Evolutionary conservation across 352 stramenopile species (phyloP).

Genomic region (Globisporangium sylvaticum): DNA sequence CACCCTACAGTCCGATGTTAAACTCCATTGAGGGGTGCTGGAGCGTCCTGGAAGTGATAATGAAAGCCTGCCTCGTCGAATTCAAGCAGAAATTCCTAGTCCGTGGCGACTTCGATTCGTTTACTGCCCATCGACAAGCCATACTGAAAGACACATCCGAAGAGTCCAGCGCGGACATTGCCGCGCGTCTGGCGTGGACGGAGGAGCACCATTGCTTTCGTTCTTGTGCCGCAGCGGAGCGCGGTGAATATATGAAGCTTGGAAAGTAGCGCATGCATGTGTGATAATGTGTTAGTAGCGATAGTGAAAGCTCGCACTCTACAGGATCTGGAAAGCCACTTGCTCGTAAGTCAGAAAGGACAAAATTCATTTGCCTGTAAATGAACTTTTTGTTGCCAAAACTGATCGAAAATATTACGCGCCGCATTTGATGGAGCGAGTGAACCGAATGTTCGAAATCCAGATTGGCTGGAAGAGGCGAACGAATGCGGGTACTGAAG

Average conservation of each 20-base stretch:
- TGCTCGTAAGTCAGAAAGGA: neutral
- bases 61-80: slow-evolving; percentile 7
- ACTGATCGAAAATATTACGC: neutral
- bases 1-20: slow-evolving; percentile 20
- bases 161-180: neutral
- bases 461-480: no score
- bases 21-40: slow-evolving; percentile 25
- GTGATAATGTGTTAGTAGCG: neutral
- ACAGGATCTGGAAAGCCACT: neutral
- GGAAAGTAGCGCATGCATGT: neutral
- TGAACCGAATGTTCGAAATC: no score
- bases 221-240: neutral
- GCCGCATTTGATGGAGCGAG: no score
- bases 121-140: neutral
- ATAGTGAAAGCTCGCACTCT: no score
- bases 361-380: neutral
- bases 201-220: slow-evolving; percentile 10
- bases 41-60: slow-evolving; percentile 16
- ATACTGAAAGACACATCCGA: slow-evolving; percentile 4
- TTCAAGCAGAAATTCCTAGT: slow-evolving; percentile 17
- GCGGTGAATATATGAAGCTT: slow-evolving; percentile 4
- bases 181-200: slow-evolving; percentile 1
- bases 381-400: neutral
- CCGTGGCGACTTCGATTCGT: slow-evolving; percentile 11
- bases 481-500: no score